A percentile compares a stretch with the other conserved stretches of the same genome.
Evolutionary conservation across 225 moss, liverwort and hornwort species (phyloP).

Genomic region (Sphagnum contortum): DNA sequence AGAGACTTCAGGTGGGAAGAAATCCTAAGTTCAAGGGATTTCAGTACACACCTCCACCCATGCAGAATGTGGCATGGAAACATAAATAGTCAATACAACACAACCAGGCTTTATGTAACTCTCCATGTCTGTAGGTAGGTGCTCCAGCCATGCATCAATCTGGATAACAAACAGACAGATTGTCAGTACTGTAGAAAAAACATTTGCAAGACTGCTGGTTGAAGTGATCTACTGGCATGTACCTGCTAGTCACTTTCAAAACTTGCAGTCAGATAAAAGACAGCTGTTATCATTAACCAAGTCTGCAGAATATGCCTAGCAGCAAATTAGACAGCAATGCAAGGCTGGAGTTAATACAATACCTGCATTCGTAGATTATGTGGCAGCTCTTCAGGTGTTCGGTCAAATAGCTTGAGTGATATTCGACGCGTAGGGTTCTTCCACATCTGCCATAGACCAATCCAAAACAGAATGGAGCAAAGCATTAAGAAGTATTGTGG

Average conservation of each 20-base stretch:
- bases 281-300: no score
- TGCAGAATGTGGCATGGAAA: constrained; percentile 56
- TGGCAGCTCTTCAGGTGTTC: constrained; percentile 74
- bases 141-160: constrained; percentile 84
- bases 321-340: no score
- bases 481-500: no score
- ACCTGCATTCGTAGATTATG: constrained; percentile 76
- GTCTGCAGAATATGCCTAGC: no score
- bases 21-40: neutral
- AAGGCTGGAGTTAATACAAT: neutral
- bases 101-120: constrained; percentile 90
- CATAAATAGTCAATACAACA: constrained; percentile 63
- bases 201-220: neutral
- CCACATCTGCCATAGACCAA: no score
- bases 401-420: constrained; percentile 83
- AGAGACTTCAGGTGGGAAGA: neutral
- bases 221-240: neutral
- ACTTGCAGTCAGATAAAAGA: no score
- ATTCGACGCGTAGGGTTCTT: constrained; percentile 67
- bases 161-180: constrained; percentile 13
- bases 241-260: no score
- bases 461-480: no score
- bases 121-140: constrained; percentile 86
- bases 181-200: neutral
- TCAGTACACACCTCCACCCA: constrained; percentile 47